Percentiles rank a stretch among this genome's conserved stretches.
phyloP scores from a whole-genome alignment of 768 basidiomycete genomes.

The Pulveroboletus sp. region DNA sequence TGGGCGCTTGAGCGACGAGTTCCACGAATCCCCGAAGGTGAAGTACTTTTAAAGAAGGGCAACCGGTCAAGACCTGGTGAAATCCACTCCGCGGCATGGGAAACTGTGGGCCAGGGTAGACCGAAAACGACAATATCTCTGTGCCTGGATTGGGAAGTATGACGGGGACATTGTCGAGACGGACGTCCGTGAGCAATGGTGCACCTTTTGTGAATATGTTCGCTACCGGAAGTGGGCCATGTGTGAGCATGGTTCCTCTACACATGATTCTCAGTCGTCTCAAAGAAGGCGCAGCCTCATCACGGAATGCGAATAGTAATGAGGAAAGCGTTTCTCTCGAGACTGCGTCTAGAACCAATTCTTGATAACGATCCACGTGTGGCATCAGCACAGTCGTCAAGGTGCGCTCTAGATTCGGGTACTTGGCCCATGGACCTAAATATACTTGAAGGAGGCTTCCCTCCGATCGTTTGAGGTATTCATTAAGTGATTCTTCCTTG shows the following conservation, averaged over 20 bases:
- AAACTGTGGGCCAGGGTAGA: conserved; percentile 31
- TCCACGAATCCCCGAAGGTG: conserved; percentile 32
- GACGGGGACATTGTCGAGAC: conserved; percentile 29
- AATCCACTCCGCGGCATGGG: conserved; percentile 24
- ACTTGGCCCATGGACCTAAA: conserved; percentile 31
- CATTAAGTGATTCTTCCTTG: conserved; percentile 25
- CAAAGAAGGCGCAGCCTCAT: conserved; percentile 25
- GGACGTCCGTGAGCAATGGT: conserved; percentile 30
- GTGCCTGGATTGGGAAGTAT: conserved; percentile 17
- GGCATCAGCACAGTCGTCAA: conserved; percentile 26
- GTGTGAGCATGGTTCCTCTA: conserved; percentile 25
- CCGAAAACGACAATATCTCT: conserved; percentile 30
- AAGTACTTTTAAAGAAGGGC: conserved; percentile 19
- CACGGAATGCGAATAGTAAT: conserved; percentile 21
- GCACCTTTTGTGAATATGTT: conserved; percentile 29
- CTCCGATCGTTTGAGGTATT: conserved; percentile 32
- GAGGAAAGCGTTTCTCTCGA: conserved; percentile 28
- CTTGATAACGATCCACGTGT: conserved; percentile 26
- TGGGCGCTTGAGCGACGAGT: conserved; percentile 15
- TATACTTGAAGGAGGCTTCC: conserved; percentile 30
- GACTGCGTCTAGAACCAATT: conserved; percentile 28
- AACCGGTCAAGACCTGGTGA: conserved; percentile 16
- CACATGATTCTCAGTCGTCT: conserved; percentile 27
- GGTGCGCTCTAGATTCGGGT: conserved; percentile 24
- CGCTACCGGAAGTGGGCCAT: conserved; percentile 22